phyloP scores from a whole-genome alignment of 768 basidiomycete species.

The Hebeloma cylindrosporum region DNA sequence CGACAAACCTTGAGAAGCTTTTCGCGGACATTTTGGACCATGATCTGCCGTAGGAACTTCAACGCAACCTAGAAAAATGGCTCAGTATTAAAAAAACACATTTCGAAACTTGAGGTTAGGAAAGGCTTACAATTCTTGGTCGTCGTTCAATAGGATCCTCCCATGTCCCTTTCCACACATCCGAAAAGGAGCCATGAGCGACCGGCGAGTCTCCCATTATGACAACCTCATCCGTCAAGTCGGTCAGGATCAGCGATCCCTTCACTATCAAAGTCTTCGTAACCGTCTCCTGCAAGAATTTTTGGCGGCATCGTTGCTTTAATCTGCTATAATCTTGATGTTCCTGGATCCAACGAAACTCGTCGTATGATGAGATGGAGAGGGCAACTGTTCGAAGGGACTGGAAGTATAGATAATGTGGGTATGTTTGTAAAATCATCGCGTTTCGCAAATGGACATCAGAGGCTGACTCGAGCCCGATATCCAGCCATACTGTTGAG shows the following conservation, averaged over 20 bases:
- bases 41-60: conserved; percentile 53
- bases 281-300: conserved; percentile 52
- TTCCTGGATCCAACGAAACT: conserved; percentile 56
- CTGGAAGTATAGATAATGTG: conserved; percentile 49
- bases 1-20: conserved; percentile 50
- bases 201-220: conserved; percentile 47
- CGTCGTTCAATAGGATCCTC: conserved; percentile 44
- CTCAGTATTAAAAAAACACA: conserved; percentile 3
- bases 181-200: conserved; percentile 56
- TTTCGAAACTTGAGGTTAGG: background rate
- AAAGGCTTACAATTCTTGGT: conserved; percentile 30
- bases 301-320: conserved; percentile 57
- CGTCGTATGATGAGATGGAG: conserved; percentile 56
- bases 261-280: conserved; percentile 56
- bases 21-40: conserved; percentile 51
- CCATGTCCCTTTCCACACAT: conserved; percentile 63
- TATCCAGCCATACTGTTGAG: conserved; percentile 38
- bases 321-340: conserved; percentile 54
- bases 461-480: conserved; percentile 49
- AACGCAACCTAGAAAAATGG: conserved; percentile 46
- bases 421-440: conserved; percentile 56
- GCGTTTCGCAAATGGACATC: conserved; percentile 65
- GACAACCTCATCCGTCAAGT: conserved; percentile 56
- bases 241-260: conserved; percentile 47
- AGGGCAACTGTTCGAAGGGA: conserved; percentile 51